These are phyloP conservation scores for Fusarium sp. DNA, from an alignment of 2,329 filamentous ascomycete genomes.

Conservation along the genomic window DNA sequence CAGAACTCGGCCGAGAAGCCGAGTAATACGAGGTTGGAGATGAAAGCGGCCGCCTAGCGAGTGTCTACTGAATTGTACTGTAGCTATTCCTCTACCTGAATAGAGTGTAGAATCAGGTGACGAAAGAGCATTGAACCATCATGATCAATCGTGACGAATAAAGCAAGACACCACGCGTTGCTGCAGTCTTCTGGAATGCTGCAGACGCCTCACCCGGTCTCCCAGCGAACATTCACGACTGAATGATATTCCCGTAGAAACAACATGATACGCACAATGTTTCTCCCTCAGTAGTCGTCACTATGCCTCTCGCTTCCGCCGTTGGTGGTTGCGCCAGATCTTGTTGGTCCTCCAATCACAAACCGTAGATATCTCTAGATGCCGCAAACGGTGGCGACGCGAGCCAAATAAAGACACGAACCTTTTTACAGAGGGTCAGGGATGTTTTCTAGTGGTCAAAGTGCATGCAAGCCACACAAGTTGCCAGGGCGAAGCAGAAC, in stretches of 20 bases:
- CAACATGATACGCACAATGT: constrained; percentile 6
- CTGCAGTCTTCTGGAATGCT: constrained; percentile 21
- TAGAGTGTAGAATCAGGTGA: background rate
- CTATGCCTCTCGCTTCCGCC: constrained; percentile 8
- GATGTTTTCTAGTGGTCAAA: constrained; percentile 4
- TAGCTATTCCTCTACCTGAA: background rate
- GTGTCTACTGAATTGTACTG: background rate
- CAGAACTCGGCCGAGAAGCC: constrained; percentile 20
- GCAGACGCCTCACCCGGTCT: constrained; percentile 1
- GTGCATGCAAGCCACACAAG: constrained; percentile 22
- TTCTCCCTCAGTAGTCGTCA: background rate
- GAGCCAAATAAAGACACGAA: constrained; percentile 33
- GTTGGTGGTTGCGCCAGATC: constrained; percentile 28
- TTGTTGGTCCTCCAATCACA: constrained; percentile 22
- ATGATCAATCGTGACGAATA: constrained; percentile 13
- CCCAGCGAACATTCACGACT: constrained; percentile 52
- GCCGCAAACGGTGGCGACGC: constrained; percentile 10
- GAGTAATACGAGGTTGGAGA: constrained; percentile 20
- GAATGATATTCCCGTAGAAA: constrained; percentile 9
- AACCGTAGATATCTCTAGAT: constrained; percentile 6
- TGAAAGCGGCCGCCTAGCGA: background rate
- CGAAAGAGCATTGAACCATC: background rate
- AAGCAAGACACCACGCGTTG: background rate
- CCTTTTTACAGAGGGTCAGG: constrained; percentile 17
- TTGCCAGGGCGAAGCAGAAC: constrained; percentile 17